Evolutionary conservation across 257 asterid genomes (phyloP).

Genomic region (Solanum bulbocastanum): DNA sequence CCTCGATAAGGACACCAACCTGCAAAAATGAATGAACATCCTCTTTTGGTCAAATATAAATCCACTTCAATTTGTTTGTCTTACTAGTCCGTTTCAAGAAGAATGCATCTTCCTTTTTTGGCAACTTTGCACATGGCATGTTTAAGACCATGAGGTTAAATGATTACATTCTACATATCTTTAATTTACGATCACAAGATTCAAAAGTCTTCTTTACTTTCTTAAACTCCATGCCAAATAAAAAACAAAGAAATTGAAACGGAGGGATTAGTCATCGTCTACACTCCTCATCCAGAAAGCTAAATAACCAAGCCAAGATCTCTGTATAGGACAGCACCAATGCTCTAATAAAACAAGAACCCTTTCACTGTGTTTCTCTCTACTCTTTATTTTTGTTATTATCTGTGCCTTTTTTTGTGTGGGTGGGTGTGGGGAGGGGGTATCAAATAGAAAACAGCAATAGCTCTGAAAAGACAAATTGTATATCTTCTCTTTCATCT

Average conservation of each 20-base stretch:
- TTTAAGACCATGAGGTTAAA: not conserved
- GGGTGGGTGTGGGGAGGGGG: not conserved
- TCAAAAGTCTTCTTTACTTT: not conserved
- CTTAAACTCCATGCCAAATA: not conserved
- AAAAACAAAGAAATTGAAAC: no score
- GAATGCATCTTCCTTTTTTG: not conserved
- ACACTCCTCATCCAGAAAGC: not conserved
- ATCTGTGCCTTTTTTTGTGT: no score
- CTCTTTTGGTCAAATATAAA: not conserved
- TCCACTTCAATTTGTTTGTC: not conserved
- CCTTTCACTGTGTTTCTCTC: not conserved
- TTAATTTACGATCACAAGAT: not conserved
- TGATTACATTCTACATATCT: not conserved
- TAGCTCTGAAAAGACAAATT: not conserved
- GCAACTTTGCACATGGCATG: not conserved
- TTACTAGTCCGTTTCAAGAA: no score
- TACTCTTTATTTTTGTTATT: not conserved
- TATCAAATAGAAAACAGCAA: not conserved
- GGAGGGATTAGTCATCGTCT: not conserved
- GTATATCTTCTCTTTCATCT: not conserved
- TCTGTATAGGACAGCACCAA: not conserved
- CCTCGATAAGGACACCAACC: conserved; percentile 98
- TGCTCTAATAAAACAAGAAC: not conserved
- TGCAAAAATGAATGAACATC: conserved; percentile 10
- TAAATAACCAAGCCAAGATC: not conserved